A percentile compares a stretch with the other conserved stretches of the same genome.
Evolutionary conservation across 257 asterid species (phyloP).

Genomic region (Ocimum tenuiflorum): DNA sequence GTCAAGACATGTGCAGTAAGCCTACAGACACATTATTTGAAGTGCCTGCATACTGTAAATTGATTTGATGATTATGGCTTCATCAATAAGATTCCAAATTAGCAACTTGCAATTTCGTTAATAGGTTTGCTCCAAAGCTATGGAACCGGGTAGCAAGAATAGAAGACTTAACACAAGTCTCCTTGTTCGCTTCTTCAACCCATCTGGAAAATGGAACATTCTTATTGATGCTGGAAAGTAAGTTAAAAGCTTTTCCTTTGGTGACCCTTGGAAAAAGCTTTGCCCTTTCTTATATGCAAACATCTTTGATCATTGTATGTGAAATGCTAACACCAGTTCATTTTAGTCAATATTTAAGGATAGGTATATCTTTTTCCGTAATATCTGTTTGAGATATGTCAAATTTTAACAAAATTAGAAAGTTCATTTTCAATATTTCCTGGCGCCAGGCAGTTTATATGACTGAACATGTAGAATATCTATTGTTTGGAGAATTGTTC

Average conservation of each 20-base stretch:
- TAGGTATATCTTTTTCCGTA: neutral
- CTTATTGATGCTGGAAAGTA: constrained; percentile 98
- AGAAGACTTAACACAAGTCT: constrained; percentile 93
- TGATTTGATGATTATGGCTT: constrained; percentile 9
- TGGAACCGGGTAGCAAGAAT: constrained; percentile 67
- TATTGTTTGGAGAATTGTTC: neutral
- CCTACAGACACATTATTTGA: constrained; percentile 4
- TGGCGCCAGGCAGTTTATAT: no score
- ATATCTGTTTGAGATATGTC: neutral
- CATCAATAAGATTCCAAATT: neutral
- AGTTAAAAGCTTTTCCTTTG: constrained; percentile 27
- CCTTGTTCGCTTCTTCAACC: constrained; percentile 58
- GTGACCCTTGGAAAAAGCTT: neutral
- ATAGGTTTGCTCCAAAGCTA: constrained; percentile 85
- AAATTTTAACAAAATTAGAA: neutral
- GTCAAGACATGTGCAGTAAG: constrained; percentile 64
- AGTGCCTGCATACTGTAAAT: neutral
- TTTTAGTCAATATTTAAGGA: neutral
- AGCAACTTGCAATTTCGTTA: neutral
- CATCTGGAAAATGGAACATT: constrained; percentile 57
- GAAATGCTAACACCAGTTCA: neutral
- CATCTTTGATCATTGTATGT: neutral
- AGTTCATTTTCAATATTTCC: neutral
- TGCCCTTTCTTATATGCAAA: neutral
- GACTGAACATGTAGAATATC: neutral